A percentile compares a stretch with the other conserved stretches of the same genome.
Conservation (phyloP, 2,329 filamentous ascomycete species). For the Hypomyces perniciosus region DNA sequence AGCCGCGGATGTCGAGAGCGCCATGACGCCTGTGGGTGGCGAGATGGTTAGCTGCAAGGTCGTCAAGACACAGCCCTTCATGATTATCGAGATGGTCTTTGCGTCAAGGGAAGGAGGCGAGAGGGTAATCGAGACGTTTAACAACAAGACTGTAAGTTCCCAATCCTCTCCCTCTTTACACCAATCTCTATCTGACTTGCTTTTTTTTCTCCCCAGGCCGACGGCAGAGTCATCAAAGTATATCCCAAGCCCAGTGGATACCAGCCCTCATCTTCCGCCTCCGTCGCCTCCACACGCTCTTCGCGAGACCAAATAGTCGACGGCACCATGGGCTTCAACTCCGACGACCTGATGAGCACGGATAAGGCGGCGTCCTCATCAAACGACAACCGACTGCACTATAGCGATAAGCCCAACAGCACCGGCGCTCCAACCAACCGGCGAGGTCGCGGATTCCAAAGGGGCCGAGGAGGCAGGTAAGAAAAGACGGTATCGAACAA, state of each 20-base stretch:
- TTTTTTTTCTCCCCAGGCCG: slow-evolving; percentile 47
- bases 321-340: slow-evolving; percentile 45
- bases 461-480: slow-evolving; percentile 20
- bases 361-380: slow-evolving; percentile 16
- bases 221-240: slow-evolving; percentile 67
- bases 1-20: slow-evolving; percentile 74
- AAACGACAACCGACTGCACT: slow-evolving; percentile 38
- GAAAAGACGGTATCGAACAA: background rate
- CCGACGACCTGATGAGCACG: slow-evolving; percentile 42
- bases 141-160: slow-evolving; percentile 64
- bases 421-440: slow-evolving; percentile 21
- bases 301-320: slow-evolving; percentile 42
- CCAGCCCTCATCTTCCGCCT: slow-evolving; percentile 39
- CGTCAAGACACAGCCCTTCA: slow-evolving; percentile 60
- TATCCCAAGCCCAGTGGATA: slow-evolving; percentile 56
- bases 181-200: background rate
- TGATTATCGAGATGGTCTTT: slow-evolving; percentile 74
- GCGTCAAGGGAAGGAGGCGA: slow-evolving; percentile 67
- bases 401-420: slow-evolving; percentile 41
- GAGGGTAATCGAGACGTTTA: slow-evolving; percentile 67
- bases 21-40: slow-evolving; percentile 69
- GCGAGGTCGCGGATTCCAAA: slow-evolving; percentile 23
- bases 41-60: slow-evolving; percentile 62
- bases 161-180: background rate
- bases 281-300: slow-evolving; percentile 20